Evolutionary conservation across 1,284 basidiomycete genomes (phyloP).

Genomic region (Melanopsichium pennsylvanicum): DNA sequence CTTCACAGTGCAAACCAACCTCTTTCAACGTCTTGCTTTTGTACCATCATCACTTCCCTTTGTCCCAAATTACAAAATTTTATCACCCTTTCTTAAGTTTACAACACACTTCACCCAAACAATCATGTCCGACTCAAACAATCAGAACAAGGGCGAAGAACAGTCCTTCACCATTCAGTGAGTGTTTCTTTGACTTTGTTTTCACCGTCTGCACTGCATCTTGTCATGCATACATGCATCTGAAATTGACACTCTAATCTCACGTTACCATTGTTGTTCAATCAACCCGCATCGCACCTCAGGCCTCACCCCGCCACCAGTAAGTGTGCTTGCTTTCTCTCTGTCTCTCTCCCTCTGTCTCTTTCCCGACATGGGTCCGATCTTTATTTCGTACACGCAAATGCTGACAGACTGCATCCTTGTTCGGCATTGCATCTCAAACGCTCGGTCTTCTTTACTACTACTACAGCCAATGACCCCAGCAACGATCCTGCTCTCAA

Average conservation of each 20-base stretch:
- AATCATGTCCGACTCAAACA: conserved; percentile 43
- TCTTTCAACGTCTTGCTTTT: neutral
- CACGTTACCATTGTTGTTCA: neutral
- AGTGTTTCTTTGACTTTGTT: neutral
- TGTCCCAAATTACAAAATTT: neutral
- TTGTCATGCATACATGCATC: too few relatives aligned
- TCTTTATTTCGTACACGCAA: too few relatives aligned
- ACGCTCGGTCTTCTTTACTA: neutral
- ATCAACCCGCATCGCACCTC: neutral
- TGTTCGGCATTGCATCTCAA: too few relatives aligned
- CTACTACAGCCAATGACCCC: conserved; percentile 42
- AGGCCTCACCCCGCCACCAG: conserved; percentile 53
- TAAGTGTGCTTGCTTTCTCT: conserved; percentile 14
- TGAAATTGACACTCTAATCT: conserved; percentile 1
- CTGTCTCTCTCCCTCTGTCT: neutral
- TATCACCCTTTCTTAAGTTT: neutral
- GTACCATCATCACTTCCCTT: neutral
- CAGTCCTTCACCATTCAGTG: conserved; percentile 53
- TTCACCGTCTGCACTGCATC: too few relatives aligned
- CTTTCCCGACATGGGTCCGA: too few relatives aligned
- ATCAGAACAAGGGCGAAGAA: conserved; percentile 46
- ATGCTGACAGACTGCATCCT: too few relatives aligned
- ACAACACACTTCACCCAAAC: neutral
- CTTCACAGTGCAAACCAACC: too few relatives aligned
- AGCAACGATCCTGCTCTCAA: conserved; percentile 46